Evolutionary conservation across 1,284 basidiomycete species (phyloP).

Genomic region (Moniliella sp.): DNA sequence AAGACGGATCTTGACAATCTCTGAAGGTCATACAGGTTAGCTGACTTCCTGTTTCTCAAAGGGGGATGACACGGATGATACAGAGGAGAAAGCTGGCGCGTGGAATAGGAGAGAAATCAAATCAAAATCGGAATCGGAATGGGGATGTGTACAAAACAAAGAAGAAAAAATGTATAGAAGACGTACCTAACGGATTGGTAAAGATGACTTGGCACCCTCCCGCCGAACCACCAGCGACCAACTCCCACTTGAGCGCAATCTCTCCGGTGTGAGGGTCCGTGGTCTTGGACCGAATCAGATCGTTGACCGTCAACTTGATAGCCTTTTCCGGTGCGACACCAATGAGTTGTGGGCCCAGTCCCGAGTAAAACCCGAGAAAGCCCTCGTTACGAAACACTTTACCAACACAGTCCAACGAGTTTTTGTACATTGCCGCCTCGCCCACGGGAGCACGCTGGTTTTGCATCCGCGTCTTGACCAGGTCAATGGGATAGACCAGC

Average conservation of each 20-base stretch:
- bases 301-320: slow-evolving; percentile 82
- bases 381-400: slow-evolving; percentile 92
- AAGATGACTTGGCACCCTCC: slow-evolving; percentile 95
- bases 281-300: slow-evolving; percentile 58
- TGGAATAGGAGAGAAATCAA: too few species aligned
- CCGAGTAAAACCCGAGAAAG: slow-evolving; percentile 75
- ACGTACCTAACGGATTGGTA: too few species aligned
- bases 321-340: slow-evolving; percentile 96
- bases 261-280: slow-evolving; percentile 85
- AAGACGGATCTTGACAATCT: slow-evolving; percentile 69
- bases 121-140: too few species aligned
- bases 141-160: too few species aligned
- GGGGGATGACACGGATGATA: too few species aligned
- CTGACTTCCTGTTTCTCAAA: too few species aligned
- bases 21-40: slow-evolving; percentile 79
- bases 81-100: too few species aligned
- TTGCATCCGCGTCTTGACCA: slow-evolving; percentile 73
- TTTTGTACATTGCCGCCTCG: slow-evolving; percentile 31
- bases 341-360: slow-evolving; percentile 78
- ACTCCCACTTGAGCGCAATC: slow-evolving; percentile 65
- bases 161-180: too few species aligned
- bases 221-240: slow-evolving; percentile 72
- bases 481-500: slow-evolving; percentile 78
- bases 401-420: slow-evolving; percentile 54
- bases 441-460: slow-evolving; percentile 51